These are phyloP conservation scores for Entonaema liquescens DNA, from an alignment of 495 filamentous ascomycete species.

Conservation along the genomic window DNA sequence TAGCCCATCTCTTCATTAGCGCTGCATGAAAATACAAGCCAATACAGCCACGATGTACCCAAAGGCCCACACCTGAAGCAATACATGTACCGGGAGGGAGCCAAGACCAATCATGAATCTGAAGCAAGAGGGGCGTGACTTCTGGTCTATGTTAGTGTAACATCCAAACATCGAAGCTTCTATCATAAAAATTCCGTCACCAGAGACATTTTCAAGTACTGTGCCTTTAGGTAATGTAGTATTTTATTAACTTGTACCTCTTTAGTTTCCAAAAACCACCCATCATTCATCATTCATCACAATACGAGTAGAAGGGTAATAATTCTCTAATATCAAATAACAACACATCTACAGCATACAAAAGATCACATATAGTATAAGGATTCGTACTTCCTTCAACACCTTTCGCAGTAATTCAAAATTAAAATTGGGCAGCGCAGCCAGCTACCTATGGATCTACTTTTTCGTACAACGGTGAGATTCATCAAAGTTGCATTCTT, in stretches of 20 bases:
- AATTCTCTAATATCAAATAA: constrained; percentile 3
- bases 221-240: too few species aligned
- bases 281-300: too few species aligned
- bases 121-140: constrained; percentile 1
- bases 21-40: constrained; percentile 3
- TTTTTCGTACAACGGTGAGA: constrained; percentile 15
- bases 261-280: background rate
- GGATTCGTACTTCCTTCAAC: constrained; percentile 4
- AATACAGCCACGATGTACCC: constrained; percentile 18
- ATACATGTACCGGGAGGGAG: constrained; percentile 22
- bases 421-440: constrained; percentile 36
- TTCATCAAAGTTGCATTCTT: constrained; percentile 27
- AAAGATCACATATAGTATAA: background rate
- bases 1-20: constrained; percentile 15
- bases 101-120: background rate
- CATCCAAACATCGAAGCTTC: background rate
- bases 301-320: background rate
- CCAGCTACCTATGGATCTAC: constrained; percentile 6
- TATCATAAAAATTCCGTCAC: constrained; percentile 3
- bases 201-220: background rate
- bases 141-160: constrained; percentile 5
- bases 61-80: constrained; percentile 11
- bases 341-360: background rate
- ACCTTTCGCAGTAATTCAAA: constrained; percentile 6
- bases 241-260: background rate